Evolutionary conservation across 345 rosid genomes (phyloP).

Genomic region (Atalantia buxifolia): DNA sequence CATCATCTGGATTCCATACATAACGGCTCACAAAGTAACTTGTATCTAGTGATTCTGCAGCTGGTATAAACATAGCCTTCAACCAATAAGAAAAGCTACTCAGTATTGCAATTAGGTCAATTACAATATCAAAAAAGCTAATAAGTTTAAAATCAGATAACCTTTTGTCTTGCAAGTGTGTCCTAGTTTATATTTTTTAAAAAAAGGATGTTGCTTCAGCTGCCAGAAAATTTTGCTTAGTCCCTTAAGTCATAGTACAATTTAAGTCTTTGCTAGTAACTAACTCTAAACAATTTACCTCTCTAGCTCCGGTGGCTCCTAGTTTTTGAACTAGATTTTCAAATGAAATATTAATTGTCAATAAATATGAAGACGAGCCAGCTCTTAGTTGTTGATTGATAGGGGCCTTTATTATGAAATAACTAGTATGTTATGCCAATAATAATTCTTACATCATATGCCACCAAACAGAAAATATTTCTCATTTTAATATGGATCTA

Average conservation of each 20-base stretch:
- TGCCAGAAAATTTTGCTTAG: constrained; percentile 29
- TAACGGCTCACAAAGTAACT: constrained; percentile 93
- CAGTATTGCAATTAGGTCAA: constrained; percentile 16
- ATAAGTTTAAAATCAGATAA: constrained; percentile 9
- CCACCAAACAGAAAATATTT: not conserved
- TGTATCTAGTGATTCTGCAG: constrained; percentile 74
- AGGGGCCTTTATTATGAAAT: not conserved
- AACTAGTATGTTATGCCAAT: too few species aligned
- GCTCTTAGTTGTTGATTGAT: not conserved
- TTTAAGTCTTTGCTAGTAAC: constrained; percentile 6
- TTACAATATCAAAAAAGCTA: not conserved
- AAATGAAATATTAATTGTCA: constrained; percentile 10
- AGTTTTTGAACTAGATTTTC: constrained; percentile 85
- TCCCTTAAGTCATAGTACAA: not conserved
- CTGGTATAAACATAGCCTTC: constrained; percentile 94
- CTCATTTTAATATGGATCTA: not conserved
- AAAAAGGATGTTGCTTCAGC: constrained; percentile 79
- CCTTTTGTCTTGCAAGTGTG: constrained; percentile 94
- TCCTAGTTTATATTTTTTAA: constrained; percentile 90
- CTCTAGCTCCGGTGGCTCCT: constrained; percentile 84
- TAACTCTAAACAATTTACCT: constrained; percentile 43
- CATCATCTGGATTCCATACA: constrained; percentile 86
- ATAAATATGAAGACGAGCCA: constrained; percentile 2
- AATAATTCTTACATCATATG: not conserved
- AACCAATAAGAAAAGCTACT: constrained; percentile 13